Evolutionary conservation across 2,329 filamentous ascomycete species (phyloP).

Genomic region (Colletotrichum musae): DNA sequence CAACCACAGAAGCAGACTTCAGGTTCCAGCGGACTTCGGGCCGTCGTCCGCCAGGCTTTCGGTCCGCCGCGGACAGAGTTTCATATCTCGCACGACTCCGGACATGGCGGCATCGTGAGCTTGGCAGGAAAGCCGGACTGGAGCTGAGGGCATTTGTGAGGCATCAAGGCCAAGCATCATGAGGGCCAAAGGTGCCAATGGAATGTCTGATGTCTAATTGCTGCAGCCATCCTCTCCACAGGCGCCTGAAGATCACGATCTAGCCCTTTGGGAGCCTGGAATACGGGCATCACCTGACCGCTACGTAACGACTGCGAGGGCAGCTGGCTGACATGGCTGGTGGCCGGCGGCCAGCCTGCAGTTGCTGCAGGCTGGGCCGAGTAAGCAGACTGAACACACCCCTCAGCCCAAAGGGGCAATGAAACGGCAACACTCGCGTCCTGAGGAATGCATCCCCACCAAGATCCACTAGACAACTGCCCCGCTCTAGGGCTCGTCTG

Average conservation of each 20-base stretch:
- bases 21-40: slow-evolving; percentile 17
- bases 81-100: slow-evolving; percentile 22
- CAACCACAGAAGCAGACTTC: neutral
- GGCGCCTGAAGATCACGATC: slow-evolving; percentile 27
- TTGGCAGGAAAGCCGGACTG: slow-evolving; percentile 26
- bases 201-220: slow-evolving; percentile 31
- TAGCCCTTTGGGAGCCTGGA: slow-evolving; percentile 5
- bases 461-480: slow-evolving; percentile 23
- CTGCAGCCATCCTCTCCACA: slow-evolving; percentile 21
- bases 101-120: slow-evolving; percentile 29
- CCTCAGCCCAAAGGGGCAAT: slow-evolving; percentile 33
- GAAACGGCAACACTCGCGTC: slow-evolving; percentile 33
- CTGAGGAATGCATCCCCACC: slow-evolving; percentile 27
- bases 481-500: slow-evolving; percentile 35
- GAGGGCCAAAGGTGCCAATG: slow-evolving; percentile 23
- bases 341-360: slow-evolving; percentile 37
- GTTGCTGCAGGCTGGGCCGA: too few species aligned
- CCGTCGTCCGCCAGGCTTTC: neutral
- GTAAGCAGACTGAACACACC: slow-evolving; percentile 10
- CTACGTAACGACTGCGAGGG: slow-evolving; percentile 23
- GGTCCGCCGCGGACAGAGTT: slow-evolving; percentile 24
- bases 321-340: slow-evolving; percentile 32
- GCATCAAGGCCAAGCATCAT: slow-evolving; percentile 35
- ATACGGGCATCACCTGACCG: slow-evolving; percentile 24
- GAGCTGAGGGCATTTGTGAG: slow-evolving; percentile 23